phyloP scores from a whole-genome alignment of 345 rosid genomes.

The Passiflora organensis region DNA sequence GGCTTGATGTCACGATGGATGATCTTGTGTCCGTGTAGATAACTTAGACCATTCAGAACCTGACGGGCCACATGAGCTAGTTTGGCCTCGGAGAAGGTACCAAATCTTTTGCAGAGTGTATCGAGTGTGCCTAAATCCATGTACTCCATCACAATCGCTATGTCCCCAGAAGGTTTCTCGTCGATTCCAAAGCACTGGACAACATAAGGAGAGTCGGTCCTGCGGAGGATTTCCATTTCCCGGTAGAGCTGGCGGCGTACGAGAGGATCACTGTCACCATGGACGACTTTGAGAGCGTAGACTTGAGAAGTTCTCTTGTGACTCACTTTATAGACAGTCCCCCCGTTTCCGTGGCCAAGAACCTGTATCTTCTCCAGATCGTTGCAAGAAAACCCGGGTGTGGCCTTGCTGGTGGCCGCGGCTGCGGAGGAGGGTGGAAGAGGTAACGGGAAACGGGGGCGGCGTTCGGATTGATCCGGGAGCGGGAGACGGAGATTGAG shows the following conservation, averaged over 20 bases:
- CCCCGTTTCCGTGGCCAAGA: constrained; percentile 84
- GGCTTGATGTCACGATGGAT: constrained; percentile 87
- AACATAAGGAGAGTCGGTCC: constrained; percentile 58
- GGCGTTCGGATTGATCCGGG: constrained; percentile 42
- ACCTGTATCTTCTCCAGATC: constrained; percentile 69
- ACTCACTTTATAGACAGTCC: constrained; percentile 68
- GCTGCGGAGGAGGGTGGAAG: constrained; percentile 40
- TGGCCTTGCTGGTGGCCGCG: neutral
- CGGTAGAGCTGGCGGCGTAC: constrained; percentile 58
- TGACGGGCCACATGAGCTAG: constrained; percentile 54
- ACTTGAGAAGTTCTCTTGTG: constrained; percentile 48
- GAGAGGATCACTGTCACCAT: constrained; percentile 48
- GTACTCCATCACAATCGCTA: constrained; percentile 66
- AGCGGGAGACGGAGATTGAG: constrained; percentile 74
- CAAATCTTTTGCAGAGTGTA: constrained; percentile 31
- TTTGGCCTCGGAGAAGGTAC: constrained; percentile 42
- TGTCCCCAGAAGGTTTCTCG: constrained; percentile 64
- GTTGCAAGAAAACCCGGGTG: constrained; percentile 17
- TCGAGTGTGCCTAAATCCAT: constrained; percentile 79
- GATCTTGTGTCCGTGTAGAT: constrained; percentile 62
- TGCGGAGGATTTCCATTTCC: constrained; percentile 79
- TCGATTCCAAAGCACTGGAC: constrained; percentile 54
- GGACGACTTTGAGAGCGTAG: constrained; percentile 66
- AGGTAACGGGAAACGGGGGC: constrained; percentile 47
- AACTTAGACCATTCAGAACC: constrained; percentile 55